Conservation (phyloP, 768 basidiomycete species). For the Lyophyllum decastes region DNA sequence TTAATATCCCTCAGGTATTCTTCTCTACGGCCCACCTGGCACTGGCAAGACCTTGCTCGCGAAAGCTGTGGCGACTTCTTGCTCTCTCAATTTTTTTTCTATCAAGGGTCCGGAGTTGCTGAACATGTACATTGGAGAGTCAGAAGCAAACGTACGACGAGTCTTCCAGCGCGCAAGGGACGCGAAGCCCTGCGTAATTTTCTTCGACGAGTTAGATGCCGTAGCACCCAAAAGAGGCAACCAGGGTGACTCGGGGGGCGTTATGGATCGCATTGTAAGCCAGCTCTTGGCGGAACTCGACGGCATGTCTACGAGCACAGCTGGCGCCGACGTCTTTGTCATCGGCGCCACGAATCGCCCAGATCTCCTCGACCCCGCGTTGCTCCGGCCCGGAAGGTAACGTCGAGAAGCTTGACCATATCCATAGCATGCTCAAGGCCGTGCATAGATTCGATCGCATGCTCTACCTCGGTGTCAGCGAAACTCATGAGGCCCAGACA, state of each 20-base stretch:
- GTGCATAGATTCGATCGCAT: constrained; percentile 88
- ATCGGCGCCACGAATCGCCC: constrained; percentile 96
- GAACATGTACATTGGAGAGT: constrained; percentile 99
- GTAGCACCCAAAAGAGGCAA: constrained; percentile 94
- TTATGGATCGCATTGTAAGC: constrained; percentile 97
- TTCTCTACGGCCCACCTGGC: constrained; percentile 93
- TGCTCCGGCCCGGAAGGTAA: constrained; percentile 90
- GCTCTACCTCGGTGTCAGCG: constrained; percentile 93
- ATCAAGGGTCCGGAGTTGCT: constrained; percentile 94
- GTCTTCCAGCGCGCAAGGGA: constrained; percentile 91
- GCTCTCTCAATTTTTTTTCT: constrained; percentile 95
- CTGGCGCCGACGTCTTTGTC: constrained; percentile 81
- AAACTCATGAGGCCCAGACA: constrained; percentile 81
- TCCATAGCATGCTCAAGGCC: no score
- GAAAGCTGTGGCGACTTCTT: constrained; percentile 95
- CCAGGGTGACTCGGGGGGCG: constrained; percentile 94
- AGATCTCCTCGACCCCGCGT: constrained; percentile 86
- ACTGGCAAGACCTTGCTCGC: constrained; percentile 95
- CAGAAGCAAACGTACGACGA: constrained; percentile 93
- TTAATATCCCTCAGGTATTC: constrained; percentile 56
- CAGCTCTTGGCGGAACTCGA: constrained; percentile 93
- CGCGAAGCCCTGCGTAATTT: constrained; percentile 92
- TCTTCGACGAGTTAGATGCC: constrained; percentile 95
- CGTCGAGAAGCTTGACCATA: no score
- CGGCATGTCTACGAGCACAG: constrained; percentile 71